Evolutionary conservation across 345 rosid species (phyloP), one percentile per base, ranked within the genome.

Genomic region (Euphorbia pulcherrima): DNA sequence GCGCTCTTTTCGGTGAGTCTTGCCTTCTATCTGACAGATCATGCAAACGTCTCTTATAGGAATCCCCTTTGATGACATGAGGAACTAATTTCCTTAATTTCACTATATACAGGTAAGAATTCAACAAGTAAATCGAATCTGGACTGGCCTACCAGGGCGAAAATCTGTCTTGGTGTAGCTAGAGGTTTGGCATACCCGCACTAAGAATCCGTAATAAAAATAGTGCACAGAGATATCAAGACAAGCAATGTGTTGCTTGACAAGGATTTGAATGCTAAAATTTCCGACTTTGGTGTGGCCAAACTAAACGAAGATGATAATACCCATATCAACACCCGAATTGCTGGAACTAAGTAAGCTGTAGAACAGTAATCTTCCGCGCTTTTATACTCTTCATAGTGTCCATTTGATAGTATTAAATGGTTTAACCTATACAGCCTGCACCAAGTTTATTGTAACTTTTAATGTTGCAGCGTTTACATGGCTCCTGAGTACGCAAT

Each of bases 191-290:
- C 83, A 59, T 88, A 78, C 78, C 95, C 90, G 62, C 98, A 92
- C 27, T 95, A 78, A 75, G 98, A 92, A 67, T 92, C 98, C 0
- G 79, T 77, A 66, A 82, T 92, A 76, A 92, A 85, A 79, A 86
- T 92, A 69, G 92, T 92, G 75, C 98, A 92, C 69, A 81, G 98
- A 76, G 98, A 92, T 84, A 90, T 90, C 64, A 92, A 92, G 85
- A 83, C 92, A 7, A 88, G 97, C 80, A 90, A 92, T 44, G 92
- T 92, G 69, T 80, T 92, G 74, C 92, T 92, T 29, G 96, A 92
- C 63, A 87, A 86, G 78, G 83, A 89, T 74, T 80, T 89, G 39
- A 85, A 84, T 67, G 88, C 97, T 5, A 92, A 92, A 75, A 92
- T 92, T 70, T 92, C 98, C 30, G 96, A 92, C 74, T 92, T 92